Evolutionary conservation across 768 basidiomycete species (phyloP), one percentile per base, ranked within the genome.

Genomic region (Pholiota microspora): DNA sequence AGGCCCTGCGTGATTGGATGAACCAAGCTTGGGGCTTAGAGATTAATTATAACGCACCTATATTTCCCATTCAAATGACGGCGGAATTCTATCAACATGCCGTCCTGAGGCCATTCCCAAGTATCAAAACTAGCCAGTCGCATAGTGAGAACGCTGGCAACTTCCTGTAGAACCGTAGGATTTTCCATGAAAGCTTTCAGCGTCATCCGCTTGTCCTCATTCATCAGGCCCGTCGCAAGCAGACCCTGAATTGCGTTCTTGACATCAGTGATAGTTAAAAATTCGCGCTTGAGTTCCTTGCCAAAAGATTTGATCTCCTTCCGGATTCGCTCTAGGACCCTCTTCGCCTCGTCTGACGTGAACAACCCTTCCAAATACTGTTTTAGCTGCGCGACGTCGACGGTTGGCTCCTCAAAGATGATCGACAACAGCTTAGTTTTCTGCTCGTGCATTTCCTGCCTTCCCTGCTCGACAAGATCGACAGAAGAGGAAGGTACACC

Each of bases 41-140:
- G n/a, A n/a, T n/a, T n/a, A n/a, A n/a, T n/a, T n/a, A n/a, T n/a
- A n/a, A n/a, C 8, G 52, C n/a, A 70, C 72, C 72, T 66, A 54
- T 78, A 79, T 64, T 78, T 79, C 1, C 79, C 79, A 55, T 76
- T 77, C 28, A 80, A 64, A 66, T 75, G 73, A 4, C 78, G 68
- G 12, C 78, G 70, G 69, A 78, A 76, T 48, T 80, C 76, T 5
- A 79, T 66, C 23, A 58, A 47, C 18, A 75, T 65, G 1, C 78
- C 78, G 24, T 73, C 69, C 2, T 57, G 57, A 3, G 77, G 76
- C 78, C 78, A 80, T 1, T 69, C 57, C 78, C 79, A 79, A 3
- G 67, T 55, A 2, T 72, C 69, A 8, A 79, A 54, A 49, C 67
- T 67, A 2, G 72, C 68, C 44, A 79, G 63, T 1, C 76, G 74